Conservation (phyloP, 305 asterid species). For the Andrographis paniculata region DNA sequence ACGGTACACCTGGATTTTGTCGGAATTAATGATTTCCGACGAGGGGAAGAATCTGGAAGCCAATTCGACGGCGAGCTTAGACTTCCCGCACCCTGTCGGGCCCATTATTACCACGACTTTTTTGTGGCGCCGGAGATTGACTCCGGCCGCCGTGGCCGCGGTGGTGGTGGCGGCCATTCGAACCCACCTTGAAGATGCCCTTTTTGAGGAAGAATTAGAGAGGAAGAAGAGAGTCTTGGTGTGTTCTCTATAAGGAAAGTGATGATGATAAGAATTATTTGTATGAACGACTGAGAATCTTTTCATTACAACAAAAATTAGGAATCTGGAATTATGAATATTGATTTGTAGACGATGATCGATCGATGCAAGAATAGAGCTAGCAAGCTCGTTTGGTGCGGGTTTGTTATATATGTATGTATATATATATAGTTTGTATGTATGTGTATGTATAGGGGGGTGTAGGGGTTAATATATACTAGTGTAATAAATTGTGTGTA, state of each 20-base stretch:
- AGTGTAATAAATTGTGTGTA: too few species aligned
- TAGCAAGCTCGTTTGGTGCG: too few species aligned
- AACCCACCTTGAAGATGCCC: constrained; percentile 9
- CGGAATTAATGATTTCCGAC: constrained; percentile 75
- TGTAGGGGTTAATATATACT: too few species aligned
- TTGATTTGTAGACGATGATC: too few species aligned
- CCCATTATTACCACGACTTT: constrained; percentile 71
- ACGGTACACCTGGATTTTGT: constrained; percentile 63
- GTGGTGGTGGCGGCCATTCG: constrained; percentile 23
- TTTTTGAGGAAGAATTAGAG: constrained; percentile 11
- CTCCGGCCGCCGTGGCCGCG: too few species aligned
- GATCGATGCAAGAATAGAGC: too few species aligned
- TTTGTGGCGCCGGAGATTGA: constrained; percentile 29
- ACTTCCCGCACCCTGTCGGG: constrained; percentile 83
- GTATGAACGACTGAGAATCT: background rate
- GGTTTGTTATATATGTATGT: too few species aligned
- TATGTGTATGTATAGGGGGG: too few species aligned
- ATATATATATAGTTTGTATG: too few species aligned
- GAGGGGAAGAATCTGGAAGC: constrained; percentile 53
- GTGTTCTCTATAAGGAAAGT: constrained; percentile 13
- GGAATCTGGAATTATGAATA: too few species aligned
- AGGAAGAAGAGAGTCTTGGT: constrained; percentile 13
- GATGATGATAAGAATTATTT: background rate
- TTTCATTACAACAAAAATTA: background rate
- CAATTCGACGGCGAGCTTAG: constrained; percentile 66